Evolutionary conservation across 768 basidiomycete genomes (phyloP).

Genomic region (Pholiota conissans): DNA sequence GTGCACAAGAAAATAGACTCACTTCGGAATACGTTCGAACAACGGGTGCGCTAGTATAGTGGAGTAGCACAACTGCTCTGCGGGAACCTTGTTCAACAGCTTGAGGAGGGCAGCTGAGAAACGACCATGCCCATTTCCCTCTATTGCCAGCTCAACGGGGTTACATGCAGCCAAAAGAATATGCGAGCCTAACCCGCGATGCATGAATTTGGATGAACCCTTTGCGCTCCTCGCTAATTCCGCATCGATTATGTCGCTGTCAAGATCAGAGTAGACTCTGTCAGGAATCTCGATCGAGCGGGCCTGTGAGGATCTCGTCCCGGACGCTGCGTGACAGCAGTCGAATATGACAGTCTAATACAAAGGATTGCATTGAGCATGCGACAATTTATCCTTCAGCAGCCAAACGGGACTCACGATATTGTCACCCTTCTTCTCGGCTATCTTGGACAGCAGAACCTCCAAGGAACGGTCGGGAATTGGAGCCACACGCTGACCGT

Average conservation of each 20-base stretch:
- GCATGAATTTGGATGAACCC: background rate
- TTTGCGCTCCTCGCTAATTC: background rate
- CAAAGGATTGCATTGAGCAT: too few species aligned
- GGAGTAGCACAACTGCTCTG: background rate
- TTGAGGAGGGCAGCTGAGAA: background rate
- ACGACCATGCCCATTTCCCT: background rate
- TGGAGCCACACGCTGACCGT: background rate
- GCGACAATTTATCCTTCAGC: background rate
- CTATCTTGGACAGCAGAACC: slow-evolving; percentile 1
- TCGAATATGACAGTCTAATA: slow-evolving; percentile 1
- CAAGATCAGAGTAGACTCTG: background rate
- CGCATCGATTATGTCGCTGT: background rate
- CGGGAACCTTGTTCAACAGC: background rate
- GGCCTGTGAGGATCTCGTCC: background rate
- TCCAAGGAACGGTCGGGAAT: slow-evolving; percentile 1
- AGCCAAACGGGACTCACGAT: slow-evolving; percentile 4
- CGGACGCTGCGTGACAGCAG: slow-evolving; percentile 6
- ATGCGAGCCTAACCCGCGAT: background rate
- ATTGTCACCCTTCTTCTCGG: slow-evolving; percentile 6
- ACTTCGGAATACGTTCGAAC: background rate
- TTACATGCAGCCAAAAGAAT: background rate
- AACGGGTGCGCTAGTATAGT: background rate
- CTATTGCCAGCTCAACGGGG: background rate
- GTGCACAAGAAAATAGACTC: background rate
- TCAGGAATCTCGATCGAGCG: background rate